Conservation (phyloP, 2,329 filamentous ascomycete genomes). For the Hypoxylon sp. region DNA sequence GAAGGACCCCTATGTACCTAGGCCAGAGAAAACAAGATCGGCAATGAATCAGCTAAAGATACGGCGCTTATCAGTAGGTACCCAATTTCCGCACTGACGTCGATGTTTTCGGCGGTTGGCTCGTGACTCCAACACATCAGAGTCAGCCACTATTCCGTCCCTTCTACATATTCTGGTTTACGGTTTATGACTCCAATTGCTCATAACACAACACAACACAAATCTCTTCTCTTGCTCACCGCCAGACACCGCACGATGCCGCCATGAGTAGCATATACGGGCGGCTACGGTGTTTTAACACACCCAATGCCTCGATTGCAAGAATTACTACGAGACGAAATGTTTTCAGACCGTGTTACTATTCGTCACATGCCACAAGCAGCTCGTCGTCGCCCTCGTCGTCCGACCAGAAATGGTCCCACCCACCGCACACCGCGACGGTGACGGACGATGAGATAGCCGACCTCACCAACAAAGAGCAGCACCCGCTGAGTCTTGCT, state of each 20-base stretch:
- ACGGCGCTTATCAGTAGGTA: constrained; percentile 24
- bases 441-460: constrained; percentile 82
- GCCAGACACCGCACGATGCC: constrained; percentile 55
- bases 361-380: constrained; percentile 47
- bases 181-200: constrained; percentile 33
- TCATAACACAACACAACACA: constrained; percentile 22
- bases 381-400: constrained; percentile 29
- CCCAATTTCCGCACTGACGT: constrained; percentile 33
- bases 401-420: constrained; percentile 53
- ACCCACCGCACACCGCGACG: constrained; percentile 60
- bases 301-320: constrained; percentile 45
- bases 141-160: constrained; percentile 12
- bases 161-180: no score
- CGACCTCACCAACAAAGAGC: constrained; percentile 79
- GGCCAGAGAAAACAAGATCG: constrained; percentile 11
- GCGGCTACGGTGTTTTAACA: constrained; percentile 56
- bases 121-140: constrained; percentile 37
- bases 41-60: constrained; percentile 1
- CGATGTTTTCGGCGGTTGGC: constrained; percentile 29
- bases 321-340: constrained; percentile 32
- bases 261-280: constrained; percentile 59
- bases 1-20: background rate
- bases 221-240: constrained; percentile 31
- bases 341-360: constrained; percentile 36
- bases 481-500: constrained; percentile 85